A percentile compares a stretch with the other conserved stretches of the same genome.
Evolutionary conservation across 2,329 filamentous ascomycete species (phyloP).

Genomic region (Aspergillus persii): DNA sequence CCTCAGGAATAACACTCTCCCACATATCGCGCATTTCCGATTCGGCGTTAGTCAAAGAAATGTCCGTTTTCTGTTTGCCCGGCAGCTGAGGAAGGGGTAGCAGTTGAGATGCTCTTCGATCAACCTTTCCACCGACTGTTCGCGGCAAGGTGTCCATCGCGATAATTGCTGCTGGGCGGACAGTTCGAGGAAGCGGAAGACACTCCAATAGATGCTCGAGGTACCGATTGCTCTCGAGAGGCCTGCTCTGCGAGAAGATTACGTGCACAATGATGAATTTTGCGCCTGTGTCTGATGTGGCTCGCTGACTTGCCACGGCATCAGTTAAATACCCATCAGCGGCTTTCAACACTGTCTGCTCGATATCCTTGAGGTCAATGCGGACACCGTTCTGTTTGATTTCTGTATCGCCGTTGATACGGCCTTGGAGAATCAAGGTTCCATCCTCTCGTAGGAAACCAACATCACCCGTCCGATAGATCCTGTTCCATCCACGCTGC

Average conservation of each 20-base stretch:
- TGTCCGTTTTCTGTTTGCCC: not conserved
- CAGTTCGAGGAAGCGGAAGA: constrained; percentile 33
- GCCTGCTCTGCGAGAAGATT: not conserved
- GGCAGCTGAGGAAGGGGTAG: constrained; percentile 20
- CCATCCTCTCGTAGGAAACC: constrained; percentile 28
- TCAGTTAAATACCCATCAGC: constrained; percentile 15
- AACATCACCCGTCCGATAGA: constrained; percentile 30
- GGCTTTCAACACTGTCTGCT: constrained; percentile 25
- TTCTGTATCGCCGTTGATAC: constrained; percentile 25
- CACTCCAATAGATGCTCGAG: constrained; percentile 29
- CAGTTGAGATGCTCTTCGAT: constrained; percentile 14
- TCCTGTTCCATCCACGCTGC: not conserved
- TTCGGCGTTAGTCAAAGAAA: not conserved
- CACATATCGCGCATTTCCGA: not conserved
- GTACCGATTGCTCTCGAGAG: not conserved
- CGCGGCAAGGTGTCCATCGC: constrained; percentile 23
- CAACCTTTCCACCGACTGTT: constrained; percentile 27
- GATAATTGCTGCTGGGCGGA: constrained; percentile 29
- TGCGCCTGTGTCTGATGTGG: not conserved
- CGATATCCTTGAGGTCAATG: constrained; percentile 50
- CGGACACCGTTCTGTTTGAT: constrained; percentile 29
- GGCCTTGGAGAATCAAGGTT: constrained; percentile 22
- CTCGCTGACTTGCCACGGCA: not conserved
- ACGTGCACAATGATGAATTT: not conserved
- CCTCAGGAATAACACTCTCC: not conserved